Evolutionary conservation across 2,329 filamentous ascomycete species (phyloP).

Genomic region (Colletotrichum lentis): DNA sequence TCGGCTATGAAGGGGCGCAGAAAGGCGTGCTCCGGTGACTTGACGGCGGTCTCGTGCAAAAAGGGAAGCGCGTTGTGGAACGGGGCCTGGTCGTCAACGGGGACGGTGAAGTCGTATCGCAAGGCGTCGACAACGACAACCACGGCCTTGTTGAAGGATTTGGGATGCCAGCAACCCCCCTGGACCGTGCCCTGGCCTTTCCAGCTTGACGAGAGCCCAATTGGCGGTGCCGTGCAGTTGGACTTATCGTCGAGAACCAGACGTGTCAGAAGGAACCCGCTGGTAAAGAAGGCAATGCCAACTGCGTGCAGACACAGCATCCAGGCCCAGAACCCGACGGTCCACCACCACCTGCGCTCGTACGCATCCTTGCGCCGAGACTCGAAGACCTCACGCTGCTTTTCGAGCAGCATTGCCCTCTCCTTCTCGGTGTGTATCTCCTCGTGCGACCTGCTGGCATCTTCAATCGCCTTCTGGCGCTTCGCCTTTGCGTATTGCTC

Average conservation of each 20-base stretch:
- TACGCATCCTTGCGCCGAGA: constrained; percentile 57
- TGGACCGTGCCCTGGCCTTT: constrained; percentile 55
- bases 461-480: constrained; percentile 56
- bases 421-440: constrained; percentile 43
- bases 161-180: constrained; percentile 93
- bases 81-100: constrained; percentile 64
- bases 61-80: constrained; percentile 92
- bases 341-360: constrained; percentile 64
- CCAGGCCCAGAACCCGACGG: constrained; percentile 73
- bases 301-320: constrained; percentile 77
- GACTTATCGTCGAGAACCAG: constrained; percentile 81
- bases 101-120: constrained; percentile 95
- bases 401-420: constrained; percentile 52
- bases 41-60: constrained; percentile 80
- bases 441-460: constrained; percentile 46
- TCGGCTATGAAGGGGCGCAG: constrained; percentile 96
- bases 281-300: constrained; percentile 91
- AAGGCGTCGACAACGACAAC: constrained; percentile 92
- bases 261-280: constrained; percentile 91
- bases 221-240: constrained; percentile 73
- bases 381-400: constrained; percentile 58
- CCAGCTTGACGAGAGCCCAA: constrained; percentile 56
- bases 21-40: constrained; percentile 82
- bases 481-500: constrained; percentile 64
- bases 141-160: constrained; percentile 89